phyloP scores from a whole-genome alignment of 1,139 yeast genomes.

The Hemisphaericaspora subhashii region DNA sequence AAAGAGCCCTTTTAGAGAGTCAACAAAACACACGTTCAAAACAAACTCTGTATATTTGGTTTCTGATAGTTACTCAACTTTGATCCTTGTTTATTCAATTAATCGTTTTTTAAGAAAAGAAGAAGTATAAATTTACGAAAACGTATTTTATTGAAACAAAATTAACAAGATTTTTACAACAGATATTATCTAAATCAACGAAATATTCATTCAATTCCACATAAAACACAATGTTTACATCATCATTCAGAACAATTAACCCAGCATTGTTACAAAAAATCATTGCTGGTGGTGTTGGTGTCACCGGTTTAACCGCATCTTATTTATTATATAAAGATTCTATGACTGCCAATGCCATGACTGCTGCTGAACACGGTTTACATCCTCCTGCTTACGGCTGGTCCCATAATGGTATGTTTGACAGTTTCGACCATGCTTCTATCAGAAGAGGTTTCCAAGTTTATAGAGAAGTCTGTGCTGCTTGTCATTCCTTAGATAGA shows the following conservation, averaged over 20 bases:
- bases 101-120: not conserved
- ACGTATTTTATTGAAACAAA: too few species aligned
- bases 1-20: not conserved
- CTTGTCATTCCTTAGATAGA: constrained; percentile 96
- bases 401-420: constrained; percentile 93
- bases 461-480: constrained; percentile 97
- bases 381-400: constrained; percentile 92
- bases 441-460: constrained; percentile 99
- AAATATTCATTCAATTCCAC: constrained; percentile 1
- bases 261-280: constrained; percentile 51
- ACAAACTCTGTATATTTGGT: too few species aligned
- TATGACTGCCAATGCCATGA: constrained; percentile 90
- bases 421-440: constrained; percentile 92
- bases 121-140: not conserved
- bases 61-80: not conserved
- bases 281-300: constrained; percentile 65
- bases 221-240: constrained; percentile 25
- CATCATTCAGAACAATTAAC: constrained; percentile 22
- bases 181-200: not conserved
- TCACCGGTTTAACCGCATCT: constrained; percentile 69
- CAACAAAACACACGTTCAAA: not conserved
- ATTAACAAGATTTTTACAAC: not conserved
- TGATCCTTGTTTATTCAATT: not conserved
- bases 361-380: constrained; percentile 98
- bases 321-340: constrained; percentile 78